Conservation (phyloP, 352 stramenopile genomes). For the Phytopythium litorale region DNA sequence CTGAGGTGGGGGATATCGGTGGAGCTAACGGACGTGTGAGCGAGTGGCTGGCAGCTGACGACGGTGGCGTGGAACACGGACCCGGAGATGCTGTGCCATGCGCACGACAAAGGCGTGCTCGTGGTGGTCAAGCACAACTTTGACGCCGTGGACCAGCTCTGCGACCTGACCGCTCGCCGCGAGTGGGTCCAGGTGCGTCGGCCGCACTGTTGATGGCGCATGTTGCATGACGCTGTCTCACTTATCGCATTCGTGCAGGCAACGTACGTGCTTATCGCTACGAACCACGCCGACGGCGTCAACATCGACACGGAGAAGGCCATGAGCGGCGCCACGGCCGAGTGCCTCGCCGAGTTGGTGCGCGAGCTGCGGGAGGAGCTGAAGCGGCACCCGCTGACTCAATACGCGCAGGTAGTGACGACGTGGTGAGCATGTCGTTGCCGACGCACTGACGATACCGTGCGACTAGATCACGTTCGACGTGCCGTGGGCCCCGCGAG, state of each 20-base stretch:
- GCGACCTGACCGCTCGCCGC: slow-evolving; percentile 35
- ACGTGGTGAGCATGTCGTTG: slow-evolving; percentile 2
- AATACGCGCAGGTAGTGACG: slow-evolving; percentile 47
- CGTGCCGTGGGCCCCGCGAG: slow-evolving; percentile 71
- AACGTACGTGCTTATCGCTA: slow-evolving; percentile 55
- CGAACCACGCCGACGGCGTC: slow-evolving; percentile 73
- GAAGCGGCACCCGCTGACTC: slow-evolving; percentile 42
- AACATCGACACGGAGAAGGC: slow-evolving; percentile 83
- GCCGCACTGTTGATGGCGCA: too few relatives aligned
- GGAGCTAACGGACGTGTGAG: background rate
- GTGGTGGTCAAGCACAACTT: slow-evolving; percentile 84
- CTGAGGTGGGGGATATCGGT: background rate
- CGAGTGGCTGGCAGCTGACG: slow-evolving; percentile 33
- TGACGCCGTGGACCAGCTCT: slow-evolving; percentile 57
- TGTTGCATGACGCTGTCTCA: background rate
- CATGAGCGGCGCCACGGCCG: slow-evolving; percentile 35
- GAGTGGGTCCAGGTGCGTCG: slow-evolving; percentile 50
- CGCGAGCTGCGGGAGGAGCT: slow-evolving; percentile 61
- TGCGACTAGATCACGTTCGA: slow-evolving; percentile 69
- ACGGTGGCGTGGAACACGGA: slow-evolving; percentile 84
- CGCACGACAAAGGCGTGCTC: slow-evolving; percentile 71
- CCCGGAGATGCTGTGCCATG: slow-evolving; percentile 77
- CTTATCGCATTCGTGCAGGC: slow-evolving; percentile 11
- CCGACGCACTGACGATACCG: background rate
- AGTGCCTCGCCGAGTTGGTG: slow-evolving; percentile 54